phyloP scores from a whole-genome alignment of 2,329 filamentous ascomycete genomes.

The Scedosporium aurantiacum region DNA sequence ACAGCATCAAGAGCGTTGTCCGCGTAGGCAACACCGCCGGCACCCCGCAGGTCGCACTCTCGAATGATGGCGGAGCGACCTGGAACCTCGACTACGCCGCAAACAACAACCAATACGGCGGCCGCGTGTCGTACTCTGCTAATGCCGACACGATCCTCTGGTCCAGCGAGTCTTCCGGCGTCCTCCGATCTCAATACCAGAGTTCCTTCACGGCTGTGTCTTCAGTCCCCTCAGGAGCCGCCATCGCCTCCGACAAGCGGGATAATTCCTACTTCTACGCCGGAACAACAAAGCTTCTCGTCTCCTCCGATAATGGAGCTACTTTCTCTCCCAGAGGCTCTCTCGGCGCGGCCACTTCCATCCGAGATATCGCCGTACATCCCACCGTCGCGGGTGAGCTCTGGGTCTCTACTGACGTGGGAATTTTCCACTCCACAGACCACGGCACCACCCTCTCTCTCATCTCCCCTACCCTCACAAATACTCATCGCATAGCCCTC shows the following conservation, averaged over 20 bases:
- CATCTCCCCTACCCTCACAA: constrained; percentile 22
- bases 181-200: constrained; percentile 29
- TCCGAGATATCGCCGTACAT: constrained; percentile 46
- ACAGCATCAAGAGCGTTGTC: constrained; percentile 32
- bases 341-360: constrained; percentile 26
- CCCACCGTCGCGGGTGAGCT: constrained; percentile 49
- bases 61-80: constrained; percentile 35
- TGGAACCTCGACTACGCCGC: constrained; percentile 38
- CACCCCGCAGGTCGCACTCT: constrained; percentile 34
- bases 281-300: constrained; percentile 33
- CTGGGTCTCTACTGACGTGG: constrained; percentile 42
- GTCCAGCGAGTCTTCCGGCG: constrained; percentile 29
- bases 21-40: constrained; percentile 36
- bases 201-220: constrained; percentile 32
- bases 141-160: constrained; percentile 37
- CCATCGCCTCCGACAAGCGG: constrained; percentile 43
- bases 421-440: constrained; percentile 42
- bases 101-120: constrained; percentile 29
- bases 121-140: constrained; percentile 38
- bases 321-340: constrained; percentile 30
- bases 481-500: constrained; percentile 31
- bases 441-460: constrained; percentile 36
- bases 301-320: constrained; percentile 35
- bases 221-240: constrained; percentile 30
- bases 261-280: constrained; percentile 42